Evolutionary conservation across 148 eudicot species (phyloP).

Genomic region (Camellia granthamiana): DNA sequence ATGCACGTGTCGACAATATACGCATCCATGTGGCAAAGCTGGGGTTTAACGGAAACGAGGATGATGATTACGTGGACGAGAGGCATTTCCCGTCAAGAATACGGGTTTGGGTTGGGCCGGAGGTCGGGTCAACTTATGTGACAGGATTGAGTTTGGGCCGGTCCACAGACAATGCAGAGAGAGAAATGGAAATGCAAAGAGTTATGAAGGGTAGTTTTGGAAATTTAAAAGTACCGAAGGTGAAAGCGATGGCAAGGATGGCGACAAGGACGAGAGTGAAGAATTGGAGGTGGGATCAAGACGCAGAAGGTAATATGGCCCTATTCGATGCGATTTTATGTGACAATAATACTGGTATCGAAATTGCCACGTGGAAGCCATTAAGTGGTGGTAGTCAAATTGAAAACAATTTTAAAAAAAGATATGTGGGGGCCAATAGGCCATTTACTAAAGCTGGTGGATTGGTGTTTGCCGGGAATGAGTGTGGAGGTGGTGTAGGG

Average conservation of each 20-base stretch:
- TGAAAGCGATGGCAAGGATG: conserved; percentile 57
- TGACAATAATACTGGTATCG: conserved; percentile 58
- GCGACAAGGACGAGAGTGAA: conserved; percentile 47
- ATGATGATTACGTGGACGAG: conserved; percentile 38
- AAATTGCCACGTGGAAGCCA: conserved; percentile 57
- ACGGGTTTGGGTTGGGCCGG: conserved; percentile 84
- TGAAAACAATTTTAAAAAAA: conserved; percentile 37
- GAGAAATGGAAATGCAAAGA: conserved; percentile 59
- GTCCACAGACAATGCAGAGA: conserved; percentile 54
- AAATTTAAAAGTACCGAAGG: conserved; percentile 46
- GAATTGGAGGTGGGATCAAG: conserved; percentile 91
- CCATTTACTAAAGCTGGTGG: conserved; percentile 69
- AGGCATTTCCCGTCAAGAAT: conserved; percentile 71
- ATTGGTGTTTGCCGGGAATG: conserved; percentile 48
- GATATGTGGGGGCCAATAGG: conserved; percentile 57
- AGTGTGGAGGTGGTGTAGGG: conserved; percentile 57
- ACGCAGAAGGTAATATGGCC: conserved; percentile 60
- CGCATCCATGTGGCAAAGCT: conserved; percentile 64
- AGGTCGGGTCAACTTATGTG: conserved; percentile 61
- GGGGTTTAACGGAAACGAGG: conserved; percentile 44
- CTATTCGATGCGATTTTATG: conserved; percentile 55
- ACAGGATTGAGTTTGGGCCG: conserved; percentile 54
- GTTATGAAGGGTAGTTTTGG: conserved; percentile 65
- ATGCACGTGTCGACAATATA: conserved; percentile 65
- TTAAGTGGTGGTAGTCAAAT: conserved; percentile 20